phyloP scores from a whole-genome alignment of 164 flowering plant genomes.

The Akebia trifoliata region DNA sequence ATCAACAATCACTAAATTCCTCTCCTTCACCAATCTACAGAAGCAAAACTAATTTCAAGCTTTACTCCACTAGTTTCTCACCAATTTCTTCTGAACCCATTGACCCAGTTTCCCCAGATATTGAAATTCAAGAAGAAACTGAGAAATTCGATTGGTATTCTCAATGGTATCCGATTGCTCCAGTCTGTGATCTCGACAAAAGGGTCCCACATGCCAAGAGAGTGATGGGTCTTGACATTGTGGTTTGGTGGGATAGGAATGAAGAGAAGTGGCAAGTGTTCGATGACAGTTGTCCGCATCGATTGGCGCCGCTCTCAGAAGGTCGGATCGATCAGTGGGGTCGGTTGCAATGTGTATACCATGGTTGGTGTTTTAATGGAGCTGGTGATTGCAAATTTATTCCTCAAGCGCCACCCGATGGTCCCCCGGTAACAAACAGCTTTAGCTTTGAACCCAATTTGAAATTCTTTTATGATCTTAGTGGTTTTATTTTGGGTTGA shows the following conservation, averaged over 20 bases:
- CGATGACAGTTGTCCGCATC: constrained; percentile 77
- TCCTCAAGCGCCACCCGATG: constrained; percentile 83
- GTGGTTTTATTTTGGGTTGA: too few relatives aligned
- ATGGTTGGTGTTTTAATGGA: constrained; percentile 91
- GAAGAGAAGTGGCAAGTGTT: constrained; percentile 76
- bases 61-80: constrained; percentile 27
- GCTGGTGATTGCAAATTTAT: constrained; percentile 74
- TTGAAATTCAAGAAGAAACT: constrained; percentile 18
- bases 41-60: constrained; percentile 25
- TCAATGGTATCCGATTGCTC: constrained; percentile 74
- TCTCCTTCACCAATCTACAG: constrained; percentile 1
- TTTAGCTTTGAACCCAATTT: not conserved
- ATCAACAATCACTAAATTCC: constrained; percentile 16
- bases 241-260: too few relatives aligned
- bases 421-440: constrained; percentile 51
- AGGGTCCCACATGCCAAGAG: constrained; percentile 68
- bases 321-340: constrained; percentile 87
- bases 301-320: constrained; percentile 85
- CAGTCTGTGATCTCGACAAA: constrained; percentile 79
- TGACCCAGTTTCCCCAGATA: constrained; percentile 25
- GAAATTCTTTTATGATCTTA: too few relatives aligned
- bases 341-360: constrained; percentile 86
- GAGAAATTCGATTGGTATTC: constrained; percentile 75
- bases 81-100: constrained; percentile 25
- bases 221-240: constrained; percentile 78